Base-by-base conservation (phyloP, 768 basidiomycete species). In the Rhodotorula paludigena region DNA sequence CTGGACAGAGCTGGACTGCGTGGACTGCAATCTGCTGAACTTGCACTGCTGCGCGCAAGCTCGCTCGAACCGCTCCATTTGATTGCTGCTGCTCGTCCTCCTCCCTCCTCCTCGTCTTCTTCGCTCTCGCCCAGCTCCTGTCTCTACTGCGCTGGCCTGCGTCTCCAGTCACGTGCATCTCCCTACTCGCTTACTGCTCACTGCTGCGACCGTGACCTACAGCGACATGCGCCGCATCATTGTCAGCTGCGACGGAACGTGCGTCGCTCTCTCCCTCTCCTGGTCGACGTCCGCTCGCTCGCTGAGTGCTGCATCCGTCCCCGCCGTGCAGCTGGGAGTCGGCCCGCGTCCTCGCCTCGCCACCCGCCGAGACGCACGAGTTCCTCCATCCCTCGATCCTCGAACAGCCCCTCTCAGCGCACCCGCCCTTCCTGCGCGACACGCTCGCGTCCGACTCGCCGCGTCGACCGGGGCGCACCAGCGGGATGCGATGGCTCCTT, bases 161-260 rank as follows among this genome's bases (percentile, higher is more conserved):
- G 41, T 42, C 12, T 42, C 33, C 8, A 30, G 14, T 16, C 10
- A 20, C 18, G 5, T 33, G 30, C 32, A 30, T 30, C 8, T 20
- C 14, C 5, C 16, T 18, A 11, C 30, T 4, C n/a, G 10, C 28
- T 32, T 32, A 28, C 15, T 35, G 35, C 21, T 35, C 35, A 33
- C 20, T 39, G 42, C 44, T 11, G 30, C 41, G 15, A 15, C 23
- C 5, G 21, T 6, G 5, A 28, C 30, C 18, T 30, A 12, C 11
- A 25, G 14, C 35, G 10, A 1, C 21, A 68, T 68, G 67, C 45
- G 52, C 14, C 62, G 67, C 21, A 30, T 68, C n/a, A 39, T 68
- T 21, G 45, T 64, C 30, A 21, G 51, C 21, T 28, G 23, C 6
- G 67, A 68, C 28, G 62, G 67, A 5, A 63, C 67, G 45, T 67